Percentiles rank a stretch among this genome's conserved stretches.
These are phyloP conservation scores for Mangifera indica DNA, from an alignment of 345 rosid species.

Conservation along the genomic window DNA sequence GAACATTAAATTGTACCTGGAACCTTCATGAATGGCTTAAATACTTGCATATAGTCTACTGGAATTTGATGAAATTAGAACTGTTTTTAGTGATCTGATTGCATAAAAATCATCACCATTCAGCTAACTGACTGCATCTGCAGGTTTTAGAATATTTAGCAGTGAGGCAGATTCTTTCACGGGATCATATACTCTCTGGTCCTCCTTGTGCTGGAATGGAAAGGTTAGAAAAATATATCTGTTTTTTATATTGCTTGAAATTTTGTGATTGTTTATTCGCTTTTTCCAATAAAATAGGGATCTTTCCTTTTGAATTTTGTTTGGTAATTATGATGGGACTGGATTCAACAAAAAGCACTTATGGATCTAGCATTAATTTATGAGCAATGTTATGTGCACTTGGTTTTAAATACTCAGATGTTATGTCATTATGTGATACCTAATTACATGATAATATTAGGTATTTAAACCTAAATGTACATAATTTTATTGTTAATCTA, in stretches of 20 bases:
- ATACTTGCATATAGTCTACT: neutral
- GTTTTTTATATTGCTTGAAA: constrained; percentile 15
- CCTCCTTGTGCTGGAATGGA: constrained; percentile 94
- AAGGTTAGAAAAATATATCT: constrained; percentile 45
- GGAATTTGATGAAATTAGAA: constrained; percentile 4
- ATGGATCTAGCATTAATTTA: no score
- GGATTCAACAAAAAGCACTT: neutral
- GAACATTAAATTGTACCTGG: neutral
- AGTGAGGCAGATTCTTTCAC: constrained; percentile 67
- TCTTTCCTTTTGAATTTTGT: neutral
- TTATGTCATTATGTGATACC: no score
- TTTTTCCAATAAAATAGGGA: neutral
- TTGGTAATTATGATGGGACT: neutral
- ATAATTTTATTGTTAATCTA: no score
- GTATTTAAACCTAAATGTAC: no score
- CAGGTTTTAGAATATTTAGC: constrained; percentile 96
- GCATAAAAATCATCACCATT: neutral
- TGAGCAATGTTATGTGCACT: no score
- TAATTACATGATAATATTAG: no score
- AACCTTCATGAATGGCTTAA: neutral
- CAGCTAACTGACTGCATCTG: constrained; percentile 24
- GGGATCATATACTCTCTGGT: constrained; percentile 71
- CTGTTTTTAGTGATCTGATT: neutral
- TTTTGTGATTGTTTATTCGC: neutral
- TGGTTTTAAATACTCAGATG: no score